Evolutionary conservation across 1,139 yeast genomes (phyloP).

Genomic region (Scheffersomyces lignicola): DNA sequence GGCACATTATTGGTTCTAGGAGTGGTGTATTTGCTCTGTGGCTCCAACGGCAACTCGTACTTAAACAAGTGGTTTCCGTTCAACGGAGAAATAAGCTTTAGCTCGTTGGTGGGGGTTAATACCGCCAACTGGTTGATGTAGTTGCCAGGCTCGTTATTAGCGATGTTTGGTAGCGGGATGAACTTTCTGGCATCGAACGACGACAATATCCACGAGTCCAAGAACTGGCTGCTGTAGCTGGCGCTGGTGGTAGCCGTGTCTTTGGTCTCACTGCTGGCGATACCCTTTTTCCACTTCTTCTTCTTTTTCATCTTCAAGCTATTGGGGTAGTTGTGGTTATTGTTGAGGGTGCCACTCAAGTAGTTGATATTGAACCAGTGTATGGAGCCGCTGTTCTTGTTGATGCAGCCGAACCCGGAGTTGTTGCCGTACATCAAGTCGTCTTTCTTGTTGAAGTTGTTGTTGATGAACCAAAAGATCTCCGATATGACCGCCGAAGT

Average conservation of each 20-base stretch:
- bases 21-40: constrained; percentile 13
- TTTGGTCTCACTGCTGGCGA: not conserved
- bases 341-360: constrained; percentile 32
- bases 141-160: constrained; percentile 14
- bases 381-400: constrained; percentile 57
- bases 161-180: constrained; percentile 27
- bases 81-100: constrained; percentile 42
- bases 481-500: constrained; percentile 57
- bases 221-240: constrained; percentile 13
- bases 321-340: constrained; percentile 26
- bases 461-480: constrained; percentile 53
- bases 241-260: not conserved
- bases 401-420: constrained; percentile 55
- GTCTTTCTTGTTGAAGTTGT: constrained; percentile 13
- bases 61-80: constrained; percentile 47
- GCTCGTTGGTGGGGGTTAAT: constrained; percentile 33
- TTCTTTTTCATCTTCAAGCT: constrained; percentile 13
- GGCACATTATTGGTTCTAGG: constrained; percentile 3
- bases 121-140: constrained; percentile 37
- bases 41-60: constrained; percentile 41
- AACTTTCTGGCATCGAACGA: constrained; percentile 33
- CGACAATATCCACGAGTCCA: constrained; percentile 45
- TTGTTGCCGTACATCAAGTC: constrained; percentile 26
- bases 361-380: constrained; percentile 60
- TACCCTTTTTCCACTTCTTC: not conserved